Base-by-base conservation (phyloP, 1,284 basidiomycete genomes). In the Ganoderma meredithae region DNA sequence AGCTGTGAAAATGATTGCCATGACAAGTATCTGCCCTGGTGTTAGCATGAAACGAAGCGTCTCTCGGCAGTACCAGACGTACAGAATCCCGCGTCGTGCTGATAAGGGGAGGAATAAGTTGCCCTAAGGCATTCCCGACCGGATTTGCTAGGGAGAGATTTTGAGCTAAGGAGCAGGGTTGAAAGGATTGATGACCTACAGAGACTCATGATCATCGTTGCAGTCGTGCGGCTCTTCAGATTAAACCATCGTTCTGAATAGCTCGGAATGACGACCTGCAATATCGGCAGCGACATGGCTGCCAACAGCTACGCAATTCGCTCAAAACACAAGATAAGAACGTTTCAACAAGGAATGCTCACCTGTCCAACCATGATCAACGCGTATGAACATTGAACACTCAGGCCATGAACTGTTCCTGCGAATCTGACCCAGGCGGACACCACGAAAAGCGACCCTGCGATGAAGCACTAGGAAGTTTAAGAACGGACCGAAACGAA, bases 191-290 rank as follows among this genome's bases (percentile, higher is more conserved):
- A 33, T 27, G 27, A 68, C 80, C 64, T 69, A 90, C 92, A 83
- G 41, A 95, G 84, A n/a, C 92, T 86, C 64, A 94, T 81, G 39
- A 92, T 75, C 92, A 93, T 94, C 1, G 93, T 95, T 17, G 90
- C 91, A 0, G 93, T 94, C 7, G 90, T 94, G 58, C 93, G 83
- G 22, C 90, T 87, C 66, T 85, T 83, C 55, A 93, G 79, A 71
- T 91, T 87, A 73, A 95, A 95, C 93, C 93, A 95, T 39, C 83
- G 83, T 75, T 95, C 91, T 0, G 92, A 94, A 77, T 90, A 95
- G 65, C 86, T 90, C 2, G 86, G 85, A 1, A 84, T 84, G 5
- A 94, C 79, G 25, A 94, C 85, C 78, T 92, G 91, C 75, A 88
- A 93, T 31, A 89, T 81, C 1, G 92, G 88, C 74, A 93, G 90